A percentile compares a stretch with the other conserved stretches of the same genome.
Evolutionary conservation across 345 rosid species (phyloP).

Genomic region (Eucalyptus cloeziana): DNA sequence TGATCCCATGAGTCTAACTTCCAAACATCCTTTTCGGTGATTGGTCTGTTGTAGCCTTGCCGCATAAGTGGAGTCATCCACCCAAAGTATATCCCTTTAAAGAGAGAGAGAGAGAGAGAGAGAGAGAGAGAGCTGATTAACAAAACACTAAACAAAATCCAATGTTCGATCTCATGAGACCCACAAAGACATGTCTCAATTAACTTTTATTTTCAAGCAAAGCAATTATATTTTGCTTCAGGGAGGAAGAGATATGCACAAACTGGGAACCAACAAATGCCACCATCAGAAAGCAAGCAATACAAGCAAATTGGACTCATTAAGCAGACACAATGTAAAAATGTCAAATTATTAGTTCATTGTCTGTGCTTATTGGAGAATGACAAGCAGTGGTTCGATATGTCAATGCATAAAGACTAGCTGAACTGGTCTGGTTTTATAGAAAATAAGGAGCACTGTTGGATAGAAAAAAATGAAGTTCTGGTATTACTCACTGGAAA

Average conservation of each 20-base stretch:
- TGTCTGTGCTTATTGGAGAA: not conserved
- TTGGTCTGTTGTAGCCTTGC: constrained; percentile 75
- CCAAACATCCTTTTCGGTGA: constrained; percentile 92
- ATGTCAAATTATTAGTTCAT: not conserved
- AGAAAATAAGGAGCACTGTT: not conserved
- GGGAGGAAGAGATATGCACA: not conserved
- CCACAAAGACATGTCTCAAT: not conserved
- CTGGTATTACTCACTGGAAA: constrained; percentile 55
- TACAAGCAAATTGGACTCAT: not conserved
- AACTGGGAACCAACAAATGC: not conserved
- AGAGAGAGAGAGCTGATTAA: not conserved
- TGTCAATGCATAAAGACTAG: not conserved
- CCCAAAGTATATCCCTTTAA: constrained; percentile 49
- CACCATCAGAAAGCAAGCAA: not conserved
- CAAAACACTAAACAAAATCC: not conserved
- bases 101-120: not conserved
- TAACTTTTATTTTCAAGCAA: not conserved
- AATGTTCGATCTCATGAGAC: not conserved
- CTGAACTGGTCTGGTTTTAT: not conserved
- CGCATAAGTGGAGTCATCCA: constrained; percentile 93
- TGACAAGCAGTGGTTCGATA: not conserved
- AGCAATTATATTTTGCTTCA: not conserved
- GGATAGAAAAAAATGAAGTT: not conserved
- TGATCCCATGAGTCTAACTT: constrained; percentile 90
- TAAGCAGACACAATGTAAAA: not conserved